Conservation (phyloP, 2,329 filamentous ascomycete genomes). For the Talaromyces atroroseus region DNA sequence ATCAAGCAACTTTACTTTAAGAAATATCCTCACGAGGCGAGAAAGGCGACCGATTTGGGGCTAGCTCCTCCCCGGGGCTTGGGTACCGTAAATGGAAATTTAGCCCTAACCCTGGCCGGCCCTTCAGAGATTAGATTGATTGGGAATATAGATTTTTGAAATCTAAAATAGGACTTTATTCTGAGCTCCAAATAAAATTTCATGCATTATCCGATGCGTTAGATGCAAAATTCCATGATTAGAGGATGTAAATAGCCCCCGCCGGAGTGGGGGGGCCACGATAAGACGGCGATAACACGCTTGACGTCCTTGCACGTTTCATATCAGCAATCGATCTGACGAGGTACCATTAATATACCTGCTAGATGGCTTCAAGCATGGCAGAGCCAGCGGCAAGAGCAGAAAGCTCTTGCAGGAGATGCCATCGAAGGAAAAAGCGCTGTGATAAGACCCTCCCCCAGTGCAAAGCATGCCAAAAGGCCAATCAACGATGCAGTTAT, state of each 20-base stretch:
- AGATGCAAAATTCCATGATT: not conserved
- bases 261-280: not conserved
- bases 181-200: not conserved
- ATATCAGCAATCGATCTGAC: not conserved
- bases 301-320: not conserved
- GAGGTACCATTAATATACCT: not conserved
- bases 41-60: not conserved
- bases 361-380: not conserved
- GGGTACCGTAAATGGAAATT: not conserved
- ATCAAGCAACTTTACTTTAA: too few species aligned
- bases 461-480: slow-evolving; percentile 3
- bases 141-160: not conserved
- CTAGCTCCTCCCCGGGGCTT: not conserved
- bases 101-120: slow-evolving; percentile 2
- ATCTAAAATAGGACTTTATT: not conserved
- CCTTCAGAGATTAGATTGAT: not conserved
- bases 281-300: not conserved
- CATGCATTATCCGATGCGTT: not conserved
- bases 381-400: not conserved
- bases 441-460: slow-evolving; percentile 7
- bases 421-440: slow-evolving; percentile 5
- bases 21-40: too few species aligned
- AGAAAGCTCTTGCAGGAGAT: slow-evolving; percentile 3
- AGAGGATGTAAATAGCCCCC: not conserved
- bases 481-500: slow-evolving; percentile 6